A percentile compares a stretch with the other conserved stretches of the same genome.
Evolutionary conservation across 768 basidiomycete species (phyloP).

Genomic region (Fomitopsis pulvina): DNA sequence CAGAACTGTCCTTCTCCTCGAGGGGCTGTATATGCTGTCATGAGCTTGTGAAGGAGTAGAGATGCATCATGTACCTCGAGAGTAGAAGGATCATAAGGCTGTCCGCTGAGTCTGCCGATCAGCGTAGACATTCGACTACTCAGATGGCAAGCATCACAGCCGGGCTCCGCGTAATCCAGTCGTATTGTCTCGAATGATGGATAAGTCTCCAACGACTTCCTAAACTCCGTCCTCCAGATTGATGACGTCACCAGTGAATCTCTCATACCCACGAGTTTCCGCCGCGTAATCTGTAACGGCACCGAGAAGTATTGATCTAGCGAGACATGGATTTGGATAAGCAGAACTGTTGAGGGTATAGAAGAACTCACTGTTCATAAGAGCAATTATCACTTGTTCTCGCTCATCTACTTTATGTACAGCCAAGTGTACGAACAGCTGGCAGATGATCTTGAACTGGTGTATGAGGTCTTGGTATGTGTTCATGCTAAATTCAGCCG

Average conservation of each 20-base stretch:
- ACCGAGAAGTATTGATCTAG: constrained; percentile 65
- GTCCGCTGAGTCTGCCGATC: constrained; percentile 54
- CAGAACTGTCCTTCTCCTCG: constrained; percentile 17
- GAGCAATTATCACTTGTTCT: constrained; percentile 44
- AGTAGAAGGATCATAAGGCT: constrained; percentile 63
- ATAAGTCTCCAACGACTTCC: constrained; percentile 53
- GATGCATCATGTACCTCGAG: constrained; percentile 43
- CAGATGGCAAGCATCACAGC: constrained; percentile 82
- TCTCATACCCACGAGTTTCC: constrained; percentile 61
- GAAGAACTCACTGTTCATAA: constrained; percentile 39
- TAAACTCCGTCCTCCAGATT: constrained; percentile 72
- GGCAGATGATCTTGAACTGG: constrained; percentile 85
- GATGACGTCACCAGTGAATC: constrained; percentile 82
- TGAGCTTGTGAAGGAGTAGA: no score
- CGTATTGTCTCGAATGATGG: constrained; percentile 52
- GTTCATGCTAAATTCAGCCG: constrained; percentile 75
- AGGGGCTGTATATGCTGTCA: background rate
- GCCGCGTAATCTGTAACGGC: constrained; percentile 57
- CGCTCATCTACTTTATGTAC: constrained; percentile 49
- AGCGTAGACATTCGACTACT: constrained; percentile 62
- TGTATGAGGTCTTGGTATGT: constrained; percentile 68
- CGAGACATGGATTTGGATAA: background rate
- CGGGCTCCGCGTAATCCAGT: constrained; percentile 50
- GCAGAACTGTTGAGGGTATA: background rate
- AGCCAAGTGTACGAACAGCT: constrained; percentile 80